phyloP scores from a whole-genome alignment of 148 eudicot species.

The Camellia sinensis region DNA sequence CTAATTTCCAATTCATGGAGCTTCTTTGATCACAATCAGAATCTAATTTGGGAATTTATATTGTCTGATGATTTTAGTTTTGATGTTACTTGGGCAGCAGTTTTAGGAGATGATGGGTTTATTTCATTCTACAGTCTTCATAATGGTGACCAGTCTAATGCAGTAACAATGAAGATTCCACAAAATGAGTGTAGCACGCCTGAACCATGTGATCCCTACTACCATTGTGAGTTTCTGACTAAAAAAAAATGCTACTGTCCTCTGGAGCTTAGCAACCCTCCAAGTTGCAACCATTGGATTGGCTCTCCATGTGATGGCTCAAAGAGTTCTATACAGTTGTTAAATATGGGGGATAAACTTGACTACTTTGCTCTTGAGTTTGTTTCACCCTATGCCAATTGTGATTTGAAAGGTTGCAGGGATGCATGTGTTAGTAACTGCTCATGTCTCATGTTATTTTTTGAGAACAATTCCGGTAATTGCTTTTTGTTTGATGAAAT shows the following conservation, averaged over 20 bases:
- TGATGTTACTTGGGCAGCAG: not conserved
- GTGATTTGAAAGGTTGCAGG: not conserved
- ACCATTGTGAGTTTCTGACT: not conserved
- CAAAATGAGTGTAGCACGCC: not conserved
- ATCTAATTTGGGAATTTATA: not conserved
- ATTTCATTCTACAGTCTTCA: not conserved
- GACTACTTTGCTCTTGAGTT: slow-evolving; percentile 9
- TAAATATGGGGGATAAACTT: not conserved
- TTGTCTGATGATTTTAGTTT: not conserved
- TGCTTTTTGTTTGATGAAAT: not conserved
- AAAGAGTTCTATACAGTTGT: not conserved
- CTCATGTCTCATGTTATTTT: slow-evolving; percentile 9
- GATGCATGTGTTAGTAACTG: slow-evolving; percentile 10
- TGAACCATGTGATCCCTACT: not conserved
- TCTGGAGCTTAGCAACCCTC: not conserved
- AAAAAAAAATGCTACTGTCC: not conserved
- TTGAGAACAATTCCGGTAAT: slow-evolving; percentile 2
- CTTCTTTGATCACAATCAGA: not conserved
- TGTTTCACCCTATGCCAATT: not conserved
- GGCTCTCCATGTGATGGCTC: not conserved
- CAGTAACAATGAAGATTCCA: not conserved
- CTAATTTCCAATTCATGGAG: slow-evolving; percentile 10
- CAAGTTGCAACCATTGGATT: slow-evolving; percentile 6
- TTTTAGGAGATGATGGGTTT: not conserved
- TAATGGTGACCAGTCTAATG: not conserved